phyloP scores from a whole-genome alignment of 768 basidiomycete genomes.

The Hypsizygus marmoreus region DNA sequence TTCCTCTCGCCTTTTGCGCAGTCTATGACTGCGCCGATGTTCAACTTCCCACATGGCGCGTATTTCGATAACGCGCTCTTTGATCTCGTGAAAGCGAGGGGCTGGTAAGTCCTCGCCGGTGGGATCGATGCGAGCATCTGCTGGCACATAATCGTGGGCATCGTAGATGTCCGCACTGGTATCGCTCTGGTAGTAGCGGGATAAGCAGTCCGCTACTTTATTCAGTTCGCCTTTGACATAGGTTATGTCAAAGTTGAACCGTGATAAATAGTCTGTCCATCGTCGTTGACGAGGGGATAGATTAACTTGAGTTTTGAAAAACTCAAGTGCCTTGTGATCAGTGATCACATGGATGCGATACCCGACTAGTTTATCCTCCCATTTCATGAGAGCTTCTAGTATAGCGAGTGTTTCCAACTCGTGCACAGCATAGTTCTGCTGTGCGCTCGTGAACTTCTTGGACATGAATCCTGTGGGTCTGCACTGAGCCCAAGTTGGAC shows the following conservation, averaged over 20 bases:
- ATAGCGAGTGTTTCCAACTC: too few relatives aligned
- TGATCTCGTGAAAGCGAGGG: constrained; percentile 14
- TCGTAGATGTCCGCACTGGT: constrained; percentile 9
- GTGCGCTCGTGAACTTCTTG: constrained; percentile 15
- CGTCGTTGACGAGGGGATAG: constrained; percentile 21
- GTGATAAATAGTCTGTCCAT: constrained; percentile 31
- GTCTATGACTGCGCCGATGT: constrained; percentile 4
- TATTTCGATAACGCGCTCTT: constrained; percentile 6
- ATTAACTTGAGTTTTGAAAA: constrained; percentile 4
- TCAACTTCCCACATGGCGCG: constrained; percentile 7
- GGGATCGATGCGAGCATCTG: constrained; percentile 20
- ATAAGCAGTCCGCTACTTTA: constrained; percentile 31
- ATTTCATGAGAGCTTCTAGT: too few relatives aligned
- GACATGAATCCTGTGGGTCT: constrained; percentile 22
- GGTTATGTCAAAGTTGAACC: constrained; percentile 26
- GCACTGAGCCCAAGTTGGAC: constrained; percentile 16
- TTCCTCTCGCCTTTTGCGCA: constrained; percentile 9
- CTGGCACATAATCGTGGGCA: constrained; percentile 21
- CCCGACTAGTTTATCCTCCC: too few relatives aligned
- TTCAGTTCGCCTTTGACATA: constrained; percentile 29
- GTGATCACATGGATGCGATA: too few relatives aligned
- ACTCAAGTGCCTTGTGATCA: too few relatives aligned
- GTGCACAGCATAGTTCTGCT: too few relatives aligned
- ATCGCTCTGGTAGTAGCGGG: constrained; percentile 31
- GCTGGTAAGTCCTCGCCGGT: constrained; percentile 19